These are phyloP conservation scores for Gastrodia elata DNA, from an alignment of 106 monocot species.

Conservation along the genomic window DNA sequence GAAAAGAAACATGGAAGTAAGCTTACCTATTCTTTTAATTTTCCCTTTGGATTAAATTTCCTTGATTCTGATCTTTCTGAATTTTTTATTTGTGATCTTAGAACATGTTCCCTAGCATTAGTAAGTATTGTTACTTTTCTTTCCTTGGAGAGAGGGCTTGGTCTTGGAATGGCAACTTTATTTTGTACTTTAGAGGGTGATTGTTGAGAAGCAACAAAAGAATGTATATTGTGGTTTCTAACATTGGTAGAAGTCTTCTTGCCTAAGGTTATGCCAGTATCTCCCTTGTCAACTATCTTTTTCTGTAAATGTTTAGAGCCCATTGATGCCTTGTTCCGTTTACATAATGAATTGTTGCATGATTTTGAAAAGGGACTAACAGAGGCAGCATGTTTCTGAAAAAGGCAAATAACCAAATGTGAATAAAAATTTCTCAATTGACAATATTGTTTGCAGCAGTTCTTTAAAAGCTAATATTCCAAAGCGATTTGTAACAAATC, in stretches of 20 bases:
- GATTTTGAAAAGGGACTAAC: neutral
- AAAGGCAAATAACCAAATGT: neutral
- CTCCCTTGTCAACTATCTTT: neutral
- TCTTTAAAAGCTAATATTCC: neutral
- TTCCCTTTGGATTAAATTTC: neutral
- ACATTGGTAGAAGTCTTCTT: neutral
- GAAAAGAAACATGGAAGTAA: neutral
- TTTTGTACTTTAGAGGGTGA: neutral
- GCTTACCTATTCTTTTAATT: neutral
- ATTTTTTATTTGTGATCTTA: neutral
- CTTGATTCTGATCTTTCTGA: neutral
- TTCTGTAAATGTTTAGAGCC: neutral
- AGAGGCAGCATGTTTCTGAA: slow-evolving; percentile 1
- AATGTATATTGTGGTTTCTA: neutral
- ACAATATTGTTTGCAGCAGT: neutral
- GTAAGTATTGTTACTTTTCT: neutral
- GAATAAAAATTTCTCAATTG: neutral
- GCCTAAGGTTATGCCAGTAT: neutral
- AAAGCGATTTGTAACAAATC: neutral
- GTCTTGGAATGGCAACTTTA: slow-evolving; percentile 1
- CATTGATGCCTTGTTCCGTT: neutral
- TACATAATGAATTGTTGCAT: neutral
- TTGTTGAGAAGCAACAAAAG: neutral
- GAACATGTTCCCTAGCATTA: neutral
- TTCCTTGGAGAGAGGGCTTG: neutral